phyloP scores from a whole-genome alignment of 371 early-diverging fungal species.

The Fennellomyces sp. region DNA sequence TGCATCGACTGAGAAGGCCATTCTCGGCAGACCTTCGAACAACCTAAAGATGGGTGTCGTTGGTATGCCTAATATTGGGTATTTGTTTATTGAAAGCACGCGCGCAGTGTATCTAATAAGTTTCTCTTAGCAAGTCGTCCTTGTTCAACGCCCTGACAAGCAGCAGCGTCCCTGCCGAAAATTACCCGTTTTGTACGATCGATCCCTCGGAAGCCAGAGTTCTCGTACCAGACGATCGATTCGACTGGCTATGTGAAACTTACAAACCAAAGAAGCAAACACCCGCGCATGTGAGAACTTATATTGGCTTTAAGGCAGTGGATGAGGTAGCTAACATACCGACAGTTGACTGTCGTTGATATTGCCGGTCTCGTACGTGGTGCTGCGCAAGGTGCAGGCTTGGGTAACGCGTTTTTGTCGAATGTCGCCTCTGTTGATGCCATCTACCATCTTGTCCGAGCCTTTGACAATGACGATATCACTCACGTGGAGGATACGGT shows the following conservation, averaged over 20 bases:
- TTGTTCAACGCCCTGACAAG: slow-evolving; percentile 92
- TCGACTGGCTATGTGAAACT: slow-evolving; percentile 71
- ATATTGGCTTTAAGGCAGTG: not conserved
- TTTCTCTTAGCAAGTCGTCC: slow-evolving; percentile 72
- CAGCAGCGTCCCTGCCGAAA: slow-evolving; percentile 79
- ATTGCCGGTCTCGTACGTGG: slow-evolving; percentile 97
- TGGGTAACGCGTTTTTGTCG: slow-evolving; percentile 93
- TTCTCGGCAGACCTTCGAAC: slow-evolving; percentile 71
- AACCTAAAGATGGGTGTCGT: slow-evolving; percentile 95
- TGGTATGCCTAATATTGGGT: slow-evolving; percentile 96
- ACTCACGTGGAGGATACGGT: slow-evolving; percentile 91
- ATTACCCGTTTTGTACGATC: slow-evolving; percentile 77
- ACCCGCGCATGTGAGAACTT: slow-evolving; percentile 56
- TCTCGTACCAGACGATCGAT: slow-evolving; percentile 81
- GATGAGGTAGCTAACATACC: not conserved
- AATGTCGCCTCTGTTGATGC: slow-evolving; percentile 93
- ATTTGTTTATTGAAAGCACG: slow-evolving; percentile 3
- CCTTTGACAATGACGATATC: slow-evolving; percentile 85
- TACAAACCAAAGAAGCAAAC: slow-evolving; percentile 69
- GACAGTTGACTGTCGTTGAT: slow-evolving; percentile 81
- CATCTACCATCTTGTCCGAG: slow-evolving; percentile 89
- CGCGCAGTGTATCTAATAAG: not conserved
- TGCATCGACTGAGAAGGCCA: slow-evolving; percentile 64
- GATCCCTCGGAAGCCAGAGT: slow-evolving; percentile 87
- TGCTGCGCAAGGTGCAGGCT: slow-evolving; percentile 78